phyloP scores from a whole-genome alignment of 2,329 filamentous ascomycete species.

The Metarhizium brunneum region DNA sequence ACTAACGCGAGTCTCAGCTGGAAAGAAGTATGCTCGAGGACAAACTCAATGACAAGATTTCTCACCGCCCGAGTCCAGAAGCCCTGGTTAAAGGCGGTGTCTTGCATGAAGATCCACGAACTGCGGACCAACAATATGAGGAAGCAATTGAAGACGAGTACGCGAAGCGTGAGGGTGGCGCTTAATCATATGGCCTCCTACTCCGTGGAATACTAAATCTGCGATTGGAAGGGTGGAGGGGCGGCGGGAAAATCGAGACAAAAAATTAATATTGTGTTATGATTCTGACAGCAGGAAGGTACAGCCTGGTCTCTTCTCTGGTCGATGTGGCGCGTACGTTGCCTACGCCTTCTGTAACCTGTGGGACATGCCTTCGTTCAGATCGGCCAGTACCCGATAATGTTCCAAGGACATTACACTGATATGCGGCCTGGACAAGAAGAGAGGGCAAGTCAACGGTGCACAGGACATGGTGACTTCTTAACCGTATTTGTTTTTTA shows the following conservation, averaged over 20 bases:
- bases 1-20: conserved; percentile 35
- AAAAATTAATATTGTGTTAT: too few species aligned
- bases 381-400: too few species aligned
- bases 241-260: too few species aligned
- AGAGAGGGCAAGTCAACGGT: too few species aligned
- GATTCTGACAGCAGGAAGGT: too few species aligned
- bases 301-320: background rate
- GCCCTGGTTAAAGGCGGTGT: conserved; percentile 73
- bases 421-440: too few species aligned
- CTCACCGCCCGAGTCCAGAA: conserved; percentile 66
- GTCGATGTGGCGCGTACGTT: background rate
- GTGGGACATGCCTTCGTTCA: too few species aligned
- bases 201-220: background rate
- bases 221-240: too few species aligned
- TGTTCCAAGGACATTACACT: too few species aligned
- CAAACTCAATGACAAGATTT: conserved; percentile 77
- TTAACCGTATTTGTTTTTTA: too few species aligned
- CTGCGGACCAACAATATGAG: conserved; percentile 45
- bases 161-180: conserved; percentile 53
- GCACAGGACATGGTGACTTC: too few species aligned
- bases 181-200: conserved; percentile 25
- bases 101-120: conserved; percentile 57
- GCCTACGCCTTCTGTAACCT: background rate
- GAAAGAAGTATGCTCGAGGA: conserved; percentile 83
- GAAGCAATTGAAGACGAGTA: conserved; percentile 57